Evolutionary conservation across 441 rosid species (phyloP).

Genomic region (Populus hybrid): DNA sequence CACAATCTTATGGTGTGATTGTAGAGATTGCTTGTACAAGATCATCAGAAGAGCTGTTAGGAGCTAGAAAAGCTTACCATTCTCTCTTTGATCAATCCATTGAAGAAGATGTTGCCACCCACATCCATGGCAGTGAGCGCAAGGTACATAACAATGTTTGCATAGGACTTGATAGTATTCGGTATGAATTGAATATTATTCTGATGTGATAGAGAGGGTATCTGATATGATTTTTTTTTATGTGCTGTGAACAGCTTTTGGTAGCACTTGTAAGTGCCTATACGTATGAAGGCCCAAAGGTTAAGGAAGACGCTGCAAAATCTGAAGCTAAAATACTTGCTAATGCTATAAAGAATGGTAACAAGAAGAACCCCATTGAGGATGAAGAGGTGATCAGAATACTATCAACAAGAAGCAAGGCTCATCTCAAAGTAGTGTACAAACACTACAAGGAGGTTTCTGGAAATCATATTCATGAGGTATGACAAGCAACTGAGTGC

Average conservation of each 20-base stretch:
- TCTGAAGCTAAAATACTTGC: conserved; percentile 58
- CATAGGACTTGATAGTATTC: background rate
- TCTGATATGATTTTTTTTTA: background rate
- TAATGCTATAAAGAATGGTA: conserved; percentile 40
- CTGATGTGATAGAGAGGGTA: no score
- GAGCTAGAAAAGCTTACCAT: conserved; percentile 88
- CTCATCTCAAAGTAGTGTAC: conserved; percentile 50
- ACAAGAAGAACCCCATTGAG: conserved; percentile 34
- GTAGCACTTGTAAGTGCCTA: conserved; percentile 89
- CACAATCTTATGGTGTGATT: conserved; percentile 45
- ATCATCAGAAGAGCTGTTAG: conserved; percentile 69
- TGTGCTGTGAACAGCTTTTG: conserved; percentile 50
- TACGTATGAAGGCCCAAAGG: conserved; percentile 68
- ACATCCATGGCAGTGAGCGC: conserved; percentile 42
- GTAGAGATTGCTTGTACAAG: conserved; percentile 83
- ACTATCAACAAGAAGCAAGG: conserved; percentile 74
- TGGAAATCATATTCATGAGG: conserved; percentile 52
- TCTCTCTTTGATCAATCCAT: conserved; percentile 78
- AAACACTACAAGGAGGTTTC: conserved; percentile 46
- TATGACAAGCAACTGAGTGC: conserved; percentile 8
- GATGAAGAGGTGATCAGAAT: conserved; percentile 69
- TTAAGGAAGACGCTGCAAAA: conserved; percentile 53
- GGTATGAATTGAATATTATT: background rate
- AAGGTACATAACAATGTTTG: conserved; percentile 39
- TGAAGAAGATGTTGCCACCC: conserved; percentile 75